A percentile compares a stretch with the other conserved stretches of the same genome.
Conservation (phyloP, 176 grass and related monocot species). For the Cymbopogon citratus region DNA sequence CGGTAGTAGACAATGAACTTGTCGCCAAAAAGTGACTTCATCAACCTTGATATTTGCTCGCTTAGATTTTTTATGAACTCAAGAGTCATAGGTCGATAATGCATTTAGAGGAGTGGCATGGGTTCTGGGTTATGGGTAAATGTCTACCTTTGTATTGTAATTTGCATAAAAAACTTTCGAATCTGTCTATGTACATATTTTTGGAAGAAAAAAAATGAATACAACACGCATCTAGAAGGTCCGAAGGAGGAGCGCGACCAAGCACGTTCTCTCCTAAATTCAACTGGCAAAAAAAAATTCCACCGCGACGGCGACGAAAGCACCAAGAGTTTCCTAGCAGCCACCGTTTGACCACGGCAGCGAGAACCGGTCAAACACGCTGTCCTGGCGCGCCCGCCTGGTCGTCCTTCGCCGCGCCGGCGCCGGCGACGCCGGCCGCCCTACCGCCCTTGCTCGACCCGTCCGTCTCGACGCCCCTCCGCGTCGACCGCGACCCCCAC, state of each 20-base stretch:
- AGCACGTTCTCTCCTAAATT: slow-evolving; percentile 4
- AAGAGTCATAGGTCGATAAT: too few species aligned
- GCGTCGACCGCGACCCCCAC: slow-evolving; percentile 43
- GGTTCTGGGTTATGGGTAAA: too few species aligned
- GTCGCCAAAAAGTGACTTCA: too few species aligned
- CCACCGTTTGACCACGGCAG: slow-evolving; percentile 8
- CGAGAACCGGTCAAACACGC: slow-evolving; percentile 36
- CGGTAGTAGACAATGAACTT: too few species aligned
- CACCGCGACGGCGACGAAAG: not conserved
- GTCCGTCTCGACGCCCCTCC: slow-evolving; percentile 39
- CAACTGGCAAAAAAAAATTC: not conserved
- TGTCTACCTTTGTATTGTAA: not conserved
- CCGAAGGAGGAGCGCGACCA: not conserved
- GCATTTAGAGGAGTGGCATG: too few species aligned
- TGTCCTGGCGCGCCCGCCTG: slow-evolving; percentile 15
- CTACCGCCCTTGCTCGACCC: slow-evolving; percentile 55
- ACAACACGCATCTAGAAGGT: not conserved
- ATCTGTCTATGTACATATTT: slow-evolving; percentile 27
- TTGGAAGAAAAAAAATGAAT: not conserved
- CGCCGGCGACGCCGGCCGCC: slow-evolving; percentile 24
- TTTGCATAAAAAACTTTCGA: not conserved
- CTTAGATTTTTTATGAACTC: too few species aligned
- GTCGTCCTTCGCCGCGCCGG: slow-evolving; percentile 41
- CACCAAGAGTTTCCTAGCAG: not conserved
- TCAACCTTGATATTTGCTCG: too few species aligned